These are phyloP conservation scores for Kluyveromyces dobzhanskii DNA, from an alignment of 805 yeast genomes.

Conservation along the genomic window DNA sequence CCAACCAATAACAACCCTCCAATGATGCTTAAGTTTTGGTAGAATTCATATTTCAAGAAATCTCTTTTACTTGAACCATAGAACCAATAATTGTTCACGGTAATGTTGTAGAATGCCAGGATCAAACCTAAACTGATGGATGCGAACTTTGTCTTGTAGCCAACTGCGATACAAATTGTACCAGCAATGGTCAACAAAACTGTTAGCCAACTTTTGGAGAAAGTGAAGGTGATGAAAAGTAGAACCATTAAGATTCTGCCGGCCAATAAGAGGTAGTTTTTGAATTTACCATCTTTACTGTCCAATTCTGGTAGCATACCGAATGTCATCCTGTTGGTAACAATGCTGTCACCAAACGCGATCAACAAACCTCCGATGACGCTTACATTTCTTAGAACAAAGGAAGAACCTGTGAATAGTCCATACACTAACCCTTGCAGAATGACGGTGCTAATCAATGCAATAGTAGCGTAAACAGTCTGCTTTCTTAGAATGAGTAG, in stretches of 20 bases:
- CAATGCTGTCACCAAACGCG: slow-evolving; percentile 80
- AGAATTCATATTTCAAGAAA: slow-evolving; percentile 83
- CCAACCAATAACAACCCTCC: slow-evolving; percentile 90
- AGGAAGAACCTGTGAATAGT: slow-evolving; percentile 67
- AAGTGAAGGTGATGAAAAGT: slow-evolving; percentile 76
- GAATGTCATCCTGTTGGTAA: slow-evolving; percentile 55
- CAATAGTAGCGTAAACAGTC: slow-evolving; percentile 60
- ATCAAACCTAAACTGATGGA: slow-evolving; percentile 63
- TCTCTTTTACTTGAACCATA: slow-evolving; percentile 67
- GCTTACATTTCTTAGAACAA: slow-evolving; percentile 78
- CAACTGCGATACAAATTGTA: slow-evolving; percentile 72
- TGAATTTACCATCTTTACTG: slow-evolving; percentile 49
- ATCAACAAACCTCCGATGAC: slow-evolving; percentile 88
- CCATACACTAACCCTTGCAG: slow-evolving; percentile 88
- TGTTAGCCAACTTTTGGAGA: slow-evolving; percentile 63
- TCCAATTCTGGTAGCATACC: slow-evolving; percentile 44
- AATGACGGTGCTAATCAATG: slow-evolving; percentile 61
- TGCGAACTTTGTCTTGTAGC: slow-evolving; percentile 86
- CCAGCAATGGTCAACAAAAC: slow-evolving; percentile 64
- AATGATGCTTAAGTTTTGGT: slow-evolving; percentile 88
- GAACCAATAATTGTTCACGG: slow-evolving; percentile 85
- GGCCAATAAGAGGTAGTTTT: slow-evolving; percentile 74
- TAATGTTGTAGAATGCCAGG: slow-evolving; percentile 65
- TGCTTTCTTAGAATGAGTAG: slow-evolving; percentile 61
- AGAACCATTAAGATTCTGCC: slow-evolving; percentile 83